Evolutionary conservation across 257 asterid genomes (phyloP), one percentile per base, ranked within the genome.

Genomic region (Gentiana macrophylla): DNA sequence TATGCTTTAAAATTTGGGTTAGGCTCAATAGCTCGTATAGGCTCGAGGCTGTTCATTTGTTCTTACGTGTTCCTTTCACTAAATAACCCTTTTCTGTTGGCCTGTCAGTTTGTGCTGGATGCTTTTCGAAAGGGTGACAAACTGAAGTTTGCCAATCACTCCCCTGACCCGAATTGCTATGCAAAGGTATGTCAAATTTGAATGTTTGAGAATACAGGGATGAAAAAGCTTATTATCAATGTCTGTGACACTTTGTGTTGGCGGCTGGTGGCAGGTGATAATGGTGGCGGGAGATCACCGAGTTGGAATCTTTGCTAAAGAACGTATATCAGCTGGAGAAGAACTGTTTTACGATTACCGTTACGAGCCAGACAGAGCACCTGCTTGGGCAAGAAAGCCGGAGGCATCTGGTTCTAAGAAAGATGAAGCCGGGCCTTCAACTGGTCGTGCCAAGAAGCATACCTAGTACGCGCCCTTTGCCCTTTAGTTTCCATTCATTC

Each of bases 251-350:
- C 5, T 12, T 66, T 53, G 45, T 11, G 5, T 52, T 37, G 53
- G 44, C 60, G 53, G 44, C 60, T 49, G 33, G 65, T 76, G 72
- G 70, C 86, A 92, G 97, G 99, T 92, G 15, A 74, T 88, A 33
- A 83, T 81, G 95, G 95, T 76, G 63, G 97, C 83, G 57, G 99
- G 94, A 62, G 94, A 91, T 73, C 95, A 83, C 75, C 71, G 94
- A 69, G 95, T 92, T 9, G 97, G 89, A 13, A 92, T 92, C 70
- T 92, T 80, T 68, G 89, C 97, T 44, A 92, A 81, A 61, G 97
- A 88, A 69, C 71, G 86, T 53, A 85, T 92, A 52, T 43, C 57
- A 53, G 83, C 94, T 8, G 97, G 97, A 47, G 97, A 88, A 70
- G 97, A 92, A 70, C 74, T 92, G 62, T 85, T 92, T 50, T 88